Percentiles rank a stretch among this genome's conserved stretches.
These are phyloP conservation scores for Claviceps quebecensis DNA, from an alignment of 2,329 filamentous ascomycete species.

Conservation along the genomic window DNA sequence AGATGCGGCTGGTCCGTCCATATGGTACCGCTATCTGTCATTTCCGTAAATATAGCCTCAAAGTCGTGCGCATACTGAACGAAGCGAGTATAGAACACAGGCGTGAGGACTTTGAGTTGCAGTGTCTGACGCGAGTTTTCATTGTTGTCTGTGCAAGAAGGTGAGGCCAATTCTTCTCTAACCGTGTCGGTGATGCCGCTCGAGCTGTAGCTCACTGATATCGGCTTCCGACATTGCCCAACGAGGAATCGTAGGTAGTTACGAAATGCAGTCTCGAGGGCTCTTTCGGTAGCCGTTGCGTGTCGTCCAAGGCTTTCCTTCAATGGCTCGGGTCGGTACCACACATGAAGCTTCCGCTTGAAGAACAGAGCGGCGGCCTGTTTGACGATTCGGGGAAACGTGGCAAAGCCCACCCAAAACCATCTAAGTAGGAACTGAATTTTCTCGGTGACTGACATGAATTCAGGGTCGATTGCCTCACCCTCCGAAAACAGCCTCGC, in stretches of 20 bases:
- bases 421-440: conserved; percentile 36
- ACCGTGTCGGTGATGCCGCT: conserved; percentile 28
- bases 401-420: conserved; percentile 55
- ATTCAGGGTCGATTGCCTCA: conserved; percentile 32
- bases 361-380: conserved; percentile 47
- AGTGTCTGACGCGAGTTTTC: conserved; percentile 21
- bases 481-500: conserved; percentile 43
- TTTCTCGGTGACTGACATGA: conserved; percentile 29
- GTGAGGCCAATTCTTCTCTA: conserved; percentile 25
- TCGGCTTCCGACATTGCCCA: conserved; percentile 24
- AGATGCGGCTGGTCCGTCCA: conserved; percentile 40
- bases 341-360: conserved; percentile 43
- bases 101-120: conserved; percentile 46
- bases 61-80: conserved; percentile 47
- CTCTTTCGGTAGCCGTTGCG: conserved; percentile 34
- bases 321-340: conserved; percentile 50
- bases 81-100: conserved; percentile 53
- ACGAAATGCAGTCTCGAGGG: conserved; percentile 33
- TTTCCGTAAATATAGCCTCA: conserved; percentile 47
- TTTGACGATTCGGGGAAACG: conserved; percentile 49
- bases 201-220: conserved; percentile 40
- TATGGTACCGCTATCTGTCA: conserved; percentile 44
- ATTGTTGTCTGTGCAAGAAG: conserved; percentile 9
- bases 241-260: conserved; percentile 36
- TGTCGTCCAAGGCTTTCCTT: conserved; percentile 38